Conservation (phyloP, 2,329 filamentous ascomycete species). For the Monilinia aucupariae region DNA sequence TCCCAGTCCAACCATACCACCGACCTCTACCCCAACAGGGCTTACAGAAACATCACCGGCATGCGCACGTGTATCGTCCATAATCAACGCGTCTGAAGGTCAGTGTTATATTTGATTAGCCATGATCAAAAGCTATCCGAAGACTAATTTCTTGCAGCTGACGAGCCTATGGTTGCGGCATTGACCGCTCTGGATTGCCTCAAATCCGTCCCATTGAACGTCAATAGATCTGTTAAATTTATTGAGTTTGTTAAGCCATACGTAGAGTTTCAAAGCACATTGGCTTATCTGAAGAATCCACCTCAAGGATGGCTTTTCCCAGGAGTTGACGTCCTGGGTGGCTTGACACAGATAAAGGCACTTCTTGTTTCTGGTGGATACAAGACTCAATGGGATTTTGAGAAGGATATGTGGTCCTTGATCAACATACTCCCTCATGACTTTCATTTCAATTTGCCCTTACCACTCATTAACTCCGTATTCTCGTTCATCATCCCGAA, state of each 20-base stretch:
- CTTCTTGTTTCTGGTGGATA: constrained; percentile 23
- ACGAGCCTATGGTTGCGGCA: background rate
- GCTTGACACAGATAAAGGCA: constrained; percentile 37
- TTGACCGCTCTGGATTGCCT: constrained; percentile 28
- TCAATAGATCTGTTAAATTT: constrained; percentile 22
- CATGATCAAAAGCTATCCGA: background rate
- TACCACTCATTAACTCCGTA: constrained; percentile 45
- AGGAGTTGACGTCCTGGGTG: constrained; percentile 34
- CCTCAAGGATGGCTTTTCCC: constrained; percentile 46
- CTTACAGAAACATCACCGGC: background rate
- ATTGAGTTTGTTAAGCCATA: constrained; percentile 28
- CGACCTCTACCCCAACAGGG: background rate
- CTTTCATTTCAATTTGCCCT: constrained; percentile 55
- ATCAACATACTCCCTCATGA: constrained; percentile 54
- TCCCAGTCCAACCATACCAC: background rate
- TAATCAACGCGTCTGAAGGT: background rate
- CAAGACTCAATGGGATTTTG: constrained; percentile 47
- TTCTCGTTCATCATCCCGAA: constrained; percentile 12
- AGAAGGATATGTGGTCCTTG: constrained; percentile 45
- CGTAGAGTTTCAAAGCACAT: constrained; percentile 29
- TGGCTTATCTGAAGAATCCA: constrained; percentile 43
- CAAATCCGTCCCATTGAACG: constrained; percentile 26
- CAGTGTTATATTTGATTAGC: background rate
- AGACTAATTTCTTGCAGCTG: constrained; percentile 8
- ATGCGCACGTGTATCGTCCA: constrained; percentile 1